phyloP scores from a whole-genome alignment of 1,284 basidiomycete species.

The Naganishia sp. region DNA sequence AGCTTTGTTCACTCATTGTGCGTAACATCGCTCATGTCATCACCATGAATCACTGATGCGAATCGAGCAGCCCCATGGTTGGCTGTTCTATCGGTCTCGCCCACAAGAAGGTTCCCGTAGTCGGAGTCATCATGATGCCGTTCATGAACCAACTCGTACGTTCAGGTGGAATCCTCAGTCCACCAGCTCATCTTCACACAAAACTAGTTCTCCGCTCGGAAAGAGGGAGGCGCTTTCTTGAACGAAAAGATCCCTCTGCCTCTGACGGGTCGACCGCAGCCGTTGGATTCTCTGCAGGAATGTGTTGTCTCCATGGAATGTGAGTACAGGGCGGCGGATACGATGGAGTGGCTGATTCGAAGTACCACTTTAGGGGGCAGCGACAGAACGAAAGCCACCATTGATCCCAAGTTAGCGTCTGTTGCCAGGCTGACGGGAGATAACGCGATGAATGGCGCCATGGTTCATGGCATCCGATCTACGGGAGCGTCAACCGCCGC shows the following conservation, averaged over 20 bases:
- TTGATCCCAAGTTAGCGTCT: conserved; percentile 67
- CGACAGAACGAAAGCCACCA: conserved; percentile 65
- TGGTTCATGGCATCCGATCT: conserved; percentile 81
- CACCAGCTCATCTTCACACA: not conserved
- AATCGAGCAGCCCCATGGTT: conserved; percentile 42
- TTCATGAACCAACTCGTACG: conserved; percentile 77
- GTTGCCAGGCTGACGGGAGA: conserved; percentile 78
- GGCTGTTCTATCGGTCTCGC: conserved; percentile 77
- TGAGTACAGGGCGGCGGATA: conserved; percentile 29
- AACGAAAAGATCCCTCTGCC: conserved; percentile 62
- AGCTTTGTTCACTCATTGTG: conserved; percentile 51
- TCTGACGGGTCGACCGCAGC: conserved; percentile 73
- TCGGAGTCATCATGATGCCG: conserved; percentile 88
- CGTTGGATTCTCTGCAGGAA: conserved; percentile 70
- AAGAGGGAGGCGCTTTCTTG: conserved; percentile 77
- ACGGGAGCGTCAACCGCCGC: conserved; percentile 24
- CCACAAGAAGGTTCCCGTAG: conserved; percentile 71
- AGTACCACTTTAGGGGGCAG: conserved; percentile 64
- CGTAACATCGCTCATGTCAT: conserved; percentile 13
- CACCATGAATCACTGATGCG: not conserved
- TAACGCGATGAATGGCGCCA: conserved; percentile 67
- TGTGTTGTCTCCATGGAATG: conserved; percentile 84
- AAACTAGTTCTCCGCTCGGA: conserved; percentile 70
- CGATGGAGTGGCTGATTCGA: not conserved
- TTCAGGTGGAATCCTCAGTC: not conserved